phyloP scores from a whole-genome alignment of 768 basidiomycete species.

The Sporobolomyces pararoseus region DNA sequence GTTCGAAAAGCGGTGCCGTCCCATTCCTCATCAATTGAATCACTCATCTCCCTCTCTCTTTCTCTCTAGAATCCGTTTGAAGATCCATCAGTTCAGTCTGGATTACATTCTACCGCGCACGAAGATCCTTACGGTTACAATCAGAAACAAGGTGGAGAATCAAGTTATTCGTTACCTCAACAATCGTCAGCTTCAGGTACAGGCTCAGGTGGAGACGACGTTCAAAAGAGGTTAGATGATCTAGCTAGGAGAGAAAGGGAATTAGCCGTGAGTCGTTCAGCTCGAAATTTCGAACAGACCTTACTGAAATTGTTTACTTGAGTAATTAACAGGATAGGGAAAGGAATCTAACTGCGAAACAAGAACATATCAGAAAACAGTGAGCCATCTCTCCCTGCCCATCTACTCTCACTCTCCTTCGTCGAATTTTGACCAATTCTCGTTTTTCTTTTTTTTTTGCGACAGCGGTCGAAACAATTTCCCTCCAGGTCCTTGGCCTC shows the following conservation, averaged over 20 bases:
- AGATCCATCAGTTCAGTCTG: conserved; percentile 57
- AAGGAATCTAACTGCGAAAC: conserved; percentile 45
- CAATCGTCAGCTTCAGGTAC: conserved; percentile 44
- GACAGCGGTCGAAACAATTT: conserved; percentile 78
- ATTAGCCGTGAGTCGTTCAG: conserved; percentile 53
- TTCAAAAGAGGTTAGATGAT: conserved; percentile 56
- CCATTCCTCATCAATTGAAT: neutral
- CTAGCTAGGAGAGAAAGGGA: conserved; percentile 75
- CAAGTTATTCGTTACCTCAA: conserved; percentile 8
- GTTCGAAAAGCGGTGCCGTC: neutral
- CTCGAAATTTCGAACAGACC: neutral
- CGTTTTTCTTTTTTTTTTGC: conserved; percentile 46
- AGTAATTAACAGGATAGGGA: conserved; percentile 57
- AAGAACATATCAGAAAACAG: conserved; percentile 62
- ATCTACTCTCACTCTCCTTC: neutral
- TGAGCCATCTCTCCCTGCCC: neutral
- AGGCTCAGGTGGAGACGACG: conserved; percentile 47
- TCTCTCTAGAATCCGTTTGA: conserved; percentile 70
- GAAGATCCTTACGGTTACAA: conserved; percentile 4
- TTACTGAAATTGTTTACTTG: too few relatives aligned
- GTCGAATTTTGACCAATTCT: too few relatives aligned
- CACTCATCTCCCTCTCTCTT: neutral
- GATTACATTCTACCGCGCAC: neutral
- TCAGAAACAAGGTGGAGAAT: neutral
- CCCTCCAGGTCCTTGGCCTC: conserved; percentile 81